Percentiles rank a stretch among this genome's conserved stretches.
Conservation (phyloP, 306 rosid species). For the Casuarina glauca region DNA sequence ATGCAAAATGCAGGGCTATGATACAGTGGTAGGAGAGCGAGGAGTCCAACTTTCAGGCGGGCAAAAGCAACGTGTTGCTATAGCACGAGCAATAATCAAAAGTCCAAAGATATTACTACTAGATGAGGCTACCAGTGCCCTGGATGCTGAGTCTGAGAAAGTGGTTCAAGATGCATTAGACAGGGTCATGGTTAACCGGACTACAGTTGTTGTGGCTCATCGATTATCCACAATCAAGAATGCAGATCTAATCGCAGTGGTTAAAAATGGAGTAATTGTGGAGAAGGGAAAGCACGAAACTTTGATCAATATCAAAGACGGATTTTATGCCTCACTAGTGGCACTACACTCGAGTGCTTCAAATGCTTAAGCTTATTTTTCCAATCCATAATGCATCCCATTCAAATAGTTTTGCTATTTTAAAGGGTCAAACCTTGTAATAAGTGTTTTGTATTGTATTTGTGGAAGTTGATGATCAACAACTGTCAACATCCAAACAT, state of each 20-base stretch:
- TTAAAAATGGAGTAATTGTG: slow-evolving; percentile 58
- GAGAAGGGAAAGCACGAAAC: slow-evolving; percentile 53
- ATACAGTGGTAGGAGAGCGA: slow-evolving; percentile 53
- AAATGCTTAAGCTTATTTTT: background rate
- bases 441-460: no score
- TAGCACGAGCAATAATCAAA: slow-evolving; percentile 63
- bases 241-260: slow-evolving; percentile 61
- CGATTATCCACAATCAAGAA: slow-evolving; percentile 59
- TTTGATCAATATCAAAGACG: slow-evolving; percentile 35
- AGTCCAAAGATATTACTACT: slow-evolving; percentile 60
- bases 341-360: slow-evolving; percentile 42
- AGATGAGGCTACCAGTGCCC: slow-evolving; percentile 80
- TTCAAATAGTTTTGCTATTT: background rate
- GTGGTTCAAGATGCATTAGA: slow-evolving; percentile 75
- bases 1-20: slow-evolving; percentile 52
- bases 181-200: slow-evolving; percentile 51
- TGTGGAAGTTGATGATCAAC: no score
- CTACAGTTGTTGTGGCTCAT: slow-evolving; percentile 72
- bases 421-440: no score
- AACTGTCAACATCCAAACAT: background rate
- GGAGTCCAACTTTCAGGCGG: slow-evolving; percentile 66
- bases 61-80: slow-evolving; percentile 70
- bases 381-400: background rate
- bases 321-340: slow-evolving; percentile 46
- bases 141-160: slow-evolving; percentile 75